A percentile compares a stretch with the other conserved stretches of the same genome.
These are phyloP conservation scores for Debaryomyces robertsiae DNA, from an alignment of 1,139 yeast genomes.

Conservation along the genomic window DNA sequence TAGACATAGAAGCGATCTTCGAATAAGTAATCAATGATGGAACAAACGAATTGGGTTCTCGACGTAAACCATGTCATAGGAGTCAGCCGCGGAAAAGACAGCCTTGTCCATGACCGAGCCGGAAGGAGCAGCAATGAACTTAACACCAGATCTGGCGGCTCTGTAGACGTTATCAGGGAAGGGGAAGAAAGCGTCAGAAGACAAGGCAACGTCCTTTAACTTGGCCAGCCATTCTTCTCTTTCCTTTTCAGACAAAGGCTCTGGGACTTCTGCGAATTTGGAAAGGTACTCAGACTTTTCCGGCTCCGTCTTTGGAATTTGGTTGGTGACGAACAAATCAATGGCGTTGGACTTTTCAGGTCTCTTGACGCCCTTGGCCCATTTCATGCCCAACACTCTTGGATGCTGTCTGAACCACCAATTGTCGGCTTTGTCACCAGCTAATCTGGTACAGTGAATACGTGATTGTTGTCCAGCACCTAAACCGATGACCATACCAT, in stretches of 20 bases:
- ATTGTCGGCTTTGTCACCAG: constrained; percentile 98
- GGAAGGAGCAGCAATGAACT: constrained; percentile 92
- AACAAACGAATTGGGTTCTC: constrained; percentile 96
- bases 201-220: constrained; percentile 81
- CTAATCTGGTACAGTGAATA: constrained; percentile 97
- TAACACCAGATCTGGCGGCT: constrained; percentile 95
- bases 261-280: constrained; percentile 81
- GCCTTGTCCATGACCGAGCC: constrained; percentile 98
- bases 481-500: constrained; percentile 98
- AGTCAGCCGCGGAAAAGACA: constrained; percentile 93
- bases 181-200: constrained; percentile 99
- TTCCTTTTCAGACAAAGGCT: constrained; percentile 79
- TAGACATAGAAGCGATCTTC: neutral
- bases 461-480: constrained; percentile 99
- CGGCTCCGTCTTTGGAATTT: constrained; percentile 89
- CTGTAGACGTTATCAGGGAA: constrained; percentile 99
- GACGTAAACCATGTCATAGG: constrained; percentile 82
- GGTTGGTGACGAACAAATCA: constrained; percentile 87
- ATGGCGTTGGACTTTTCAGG: constrained; percentile 98
- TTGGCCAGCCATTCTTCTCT: constrained; percentile 84
- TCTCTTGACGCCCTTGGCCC: constrained; percentile 98
- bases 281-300: constrained; percentile 91
- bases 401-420: constrained; percentile 99
- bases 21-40: constrained; percentile 67
- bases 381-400: constrained; percentile 83